phyloP scores from a whole-genome alignment of 805 yeast species.

The Metschnikowia noctiluminum region DNA sequence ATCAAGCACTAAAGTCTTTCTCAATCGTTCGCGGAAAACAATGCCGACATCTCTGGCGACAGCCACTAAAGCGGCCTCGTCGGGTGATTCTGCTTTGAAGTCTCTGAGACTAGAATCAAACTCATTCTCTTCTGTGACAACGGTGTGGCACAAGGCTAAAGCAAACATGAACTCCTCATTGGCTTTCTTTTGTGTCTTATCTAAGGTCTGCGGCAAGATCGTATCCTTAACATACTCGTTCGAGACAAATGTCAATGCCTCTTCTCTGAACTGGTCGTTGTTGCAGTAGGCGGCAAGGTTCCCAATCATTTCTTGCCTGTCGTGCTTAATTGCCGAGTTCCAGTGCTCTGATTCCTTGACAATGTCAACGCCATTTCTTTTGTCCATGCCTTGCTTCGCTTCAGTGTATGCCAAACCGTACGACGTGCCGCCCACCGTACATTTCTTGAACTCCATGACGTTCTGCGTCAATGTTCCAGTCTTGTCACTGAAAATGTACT shows the following conservation, averaged over 20 bases:
- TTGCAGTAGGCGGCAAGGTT: conserved; percentile 28
- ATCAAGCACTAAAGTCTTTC: conserved; percentile 44
- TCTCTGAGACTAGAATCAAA: conserved; percentile 35
- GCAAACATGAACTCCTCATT: conserved; percentile 61
- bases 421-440: conserved; percentile 67
- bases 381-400: conserved; percentile 73
- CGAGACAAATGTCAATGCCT: conserved; percentile 56
- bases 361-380: conserved; percentile 74
- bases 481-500: conserved; percentile 79
- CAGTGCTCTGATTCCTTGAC: conserved; percentile 60
- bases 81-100: conserved; percentile 80
- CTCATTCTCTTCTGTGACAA: conserved; percentile 52
- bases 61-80: conserved; percentile 76
- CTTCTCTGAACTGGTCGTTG: conserved; percentile 49
- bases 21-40: conserved; percentile 52
- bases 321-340: conserved; percentile 49
- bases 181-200: conserved; percentile 37
- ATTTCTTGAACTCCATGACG: conserved; percentile 81
- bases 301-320: conserved; percentile 47
- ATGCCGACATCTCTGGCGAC: conserved; percentile 73
- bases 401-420: conserved; percentile 84
- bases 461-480: conserved; percentile 84
- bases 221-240: conserved; percentile 56
- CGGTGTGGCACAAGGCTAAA: conserved; percentile 73
- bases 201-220: conserved; percentile 27